Conservation (phyloP, 2,329 filamentous ascomycete species). For the Fusarium sp. region DNA sequence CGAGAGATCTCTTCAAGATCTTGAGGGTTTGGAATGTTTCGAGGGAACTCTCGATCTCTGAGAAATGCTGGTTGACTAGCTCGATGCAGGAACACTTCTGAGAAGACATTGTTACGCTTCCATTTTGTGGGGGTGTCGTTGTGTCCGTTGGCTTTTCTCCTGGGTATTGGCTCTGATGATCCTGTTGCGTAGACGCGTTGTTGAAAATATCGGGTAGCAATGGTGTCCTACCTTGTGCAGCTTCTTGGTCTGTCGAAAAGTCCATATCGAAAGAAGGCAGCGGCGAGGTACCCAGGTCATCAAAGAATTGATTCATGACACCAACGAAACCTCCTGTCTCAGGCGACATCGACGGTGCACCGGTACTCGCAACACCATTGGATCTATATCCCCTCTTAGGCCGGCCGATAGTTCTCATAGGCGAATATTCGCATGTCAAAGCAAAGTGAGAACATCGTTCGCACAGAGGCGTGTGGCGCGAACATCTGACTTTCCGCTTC, state of each 20-base stretch:
- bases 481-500: constrained; percentile 34
- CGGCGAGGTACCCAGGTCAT: neutral
- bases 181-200: neutral
- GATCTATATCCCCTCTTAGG: neutral
- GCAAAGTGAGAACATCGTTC: constrained; percentile 37
- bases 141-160: neutral
- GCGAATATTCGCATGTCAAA: constrained; percentile 29
- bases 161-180: neutral
- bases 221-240: rapidly evolving
- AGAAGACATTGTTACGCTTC: rapidly evolving
- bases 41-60: constrained; percentile 4
- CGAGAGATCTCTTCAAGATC: constrained; percentile 9
- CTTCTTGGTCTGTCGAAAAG: neutral
- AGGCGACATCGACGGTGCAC: neutral
- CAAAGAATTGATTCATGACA: constrained; percentile 20
- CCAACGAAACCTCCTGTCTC: constrained; percentile 1
- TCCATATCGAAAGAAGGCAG: constrained; percentile 1
- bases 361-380: neutral
- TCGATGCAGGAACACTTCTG: constrained; percentile 15
- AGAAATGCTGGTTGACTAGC: constrained; percentile 18
- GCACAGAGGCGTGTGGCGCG: constrained; percentile 28
- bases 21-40: constrained; percentile 21
- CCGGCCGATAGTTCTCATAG: constrained; percentile 22
- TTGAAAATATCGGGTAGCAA: neutral
- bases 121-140: neutral